phyloP scores from a whole-genome alignment of 176 grass and related monocot species.

The Guadua angustifolia region DNA sequence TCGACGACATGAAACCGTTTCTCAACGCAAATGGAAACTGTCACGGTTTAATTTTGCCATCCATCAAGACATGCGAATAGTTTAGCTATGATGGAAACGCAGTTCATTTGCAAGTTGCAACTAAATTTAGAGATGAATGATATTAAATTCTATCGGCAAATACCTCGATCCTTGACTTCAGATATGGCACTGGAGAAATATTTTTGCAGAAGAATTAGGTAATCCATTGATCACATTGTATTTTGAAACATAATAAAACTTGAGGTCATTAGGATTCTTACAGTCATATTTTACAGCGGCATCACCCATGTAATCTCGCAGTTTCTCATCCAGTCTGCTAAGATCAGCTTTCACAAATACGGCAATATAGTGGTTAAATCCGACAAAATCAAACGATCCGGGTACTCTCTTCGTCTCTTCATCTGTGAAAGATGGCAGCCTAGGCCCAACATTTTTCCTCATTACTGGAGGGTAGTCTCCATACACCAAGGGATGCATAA shows the following conservation, averaged over 20 bases:
- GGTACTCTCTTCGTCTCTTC: slow-evolving; percentile 57
- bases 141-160: not conserved
- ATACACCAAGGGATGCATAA: slow-evolving; percentile 72
- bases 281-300: slow-evolving; percentile 57
- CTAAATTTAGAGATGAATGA: not conserved
- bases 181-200: slow-evolving; percentile 53
- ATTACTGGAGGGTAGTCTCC: slow-evolving; percentile 82
- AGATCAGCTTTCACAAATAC: slow-evolving; percentile 61
- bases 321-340: slow-evolving; percentile 44
- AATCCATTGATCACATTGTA: not conserved
- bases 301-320: slow-evolving; percentile 69
- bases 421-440: slow-evolving; percentile 58
- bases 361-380: slow-evolving; percentile 78
- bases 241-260: not conserved
- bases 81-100: not conserved
- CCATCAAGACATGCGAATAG: not conserved
- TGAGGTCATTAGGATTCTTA: slow-evolving; percentile 16
- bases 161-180: slow-evolving; percentile 50
- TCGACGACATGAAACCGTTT: slow-evolving; percentile 11
- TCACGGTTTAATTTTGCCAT: not conserved
- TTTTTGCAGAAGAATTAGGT: not conserved
- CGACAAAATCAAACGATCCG: slow-evolving; percentile 83
- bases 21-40: slow-evolving; percentile 23
- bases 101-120: not conserved
- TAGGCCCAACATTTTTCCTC: slow-evolving; percentile 67